These are phyloP conservation scores for Skeletonema potamos DNA, from an alignment of 108 stramenopile genomes.

Conservation along the genomic window DNA sequence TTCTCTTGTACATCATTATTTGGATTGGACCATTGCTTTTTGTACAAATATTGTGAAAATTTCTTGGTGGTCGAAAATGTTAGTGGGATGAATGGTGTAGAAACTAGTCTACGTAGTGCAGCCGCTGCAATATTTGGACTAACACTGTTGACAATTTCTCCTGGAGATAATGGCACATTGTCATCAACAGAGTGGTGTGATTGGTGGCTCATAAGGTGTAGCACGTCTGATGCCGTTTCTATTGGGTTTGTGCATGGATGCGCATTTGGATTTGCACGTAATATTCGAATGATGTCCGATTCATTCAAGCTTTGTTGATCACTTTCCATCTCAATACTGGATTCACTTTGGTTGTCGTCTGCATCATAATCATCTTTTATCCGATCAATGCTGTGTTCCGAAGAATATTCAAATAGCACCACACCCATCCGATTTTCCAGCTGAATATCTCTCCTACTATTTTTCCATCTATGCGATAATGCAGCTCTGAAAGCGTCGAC, in stretches of 20 bases:
- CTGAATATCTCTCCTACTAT: not conserved
- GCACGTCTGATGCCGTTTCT: slow-evolving; percentile 16
- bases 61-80: slow-evolving; percentile 12
- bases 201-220: slow-evolving; percentile 5
- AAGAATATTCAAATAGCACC: not conserved
- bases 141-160: slow-evolving; percentile 7
- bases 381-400: not conserved
- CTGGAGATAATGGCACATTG: not conserved
- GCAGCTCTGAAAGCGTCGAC: not conserved
- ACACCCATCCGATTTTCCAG: not conserved
- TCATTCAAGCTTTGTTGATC: slow-evolving; percentile 1
- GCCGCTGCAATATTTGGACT: slow-evolving; percentile 37
- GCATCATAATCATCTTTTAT: not conserved
- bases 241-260: not conserved
- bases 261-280: slow-evolving; percentile 14
- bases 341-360: not conserved
- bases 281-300: slow-evolving; percentile 10
- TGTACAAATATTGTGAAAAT: not conserved
- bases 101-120: slow-evolving; percentile 25
- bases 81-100: slow-evolving; percentile 21
- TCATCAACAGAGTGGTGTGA: too few relatives aligned
- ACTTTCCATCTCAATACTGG: not conserved
- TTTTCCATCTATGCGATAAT: not conserved
- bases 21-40: not conserved
- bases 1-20: not conserved